Evolutionary conservation across 495 filamentous ascomycete genomes (phyloP).

Genomic region (Xylaria longipes): DNA sequence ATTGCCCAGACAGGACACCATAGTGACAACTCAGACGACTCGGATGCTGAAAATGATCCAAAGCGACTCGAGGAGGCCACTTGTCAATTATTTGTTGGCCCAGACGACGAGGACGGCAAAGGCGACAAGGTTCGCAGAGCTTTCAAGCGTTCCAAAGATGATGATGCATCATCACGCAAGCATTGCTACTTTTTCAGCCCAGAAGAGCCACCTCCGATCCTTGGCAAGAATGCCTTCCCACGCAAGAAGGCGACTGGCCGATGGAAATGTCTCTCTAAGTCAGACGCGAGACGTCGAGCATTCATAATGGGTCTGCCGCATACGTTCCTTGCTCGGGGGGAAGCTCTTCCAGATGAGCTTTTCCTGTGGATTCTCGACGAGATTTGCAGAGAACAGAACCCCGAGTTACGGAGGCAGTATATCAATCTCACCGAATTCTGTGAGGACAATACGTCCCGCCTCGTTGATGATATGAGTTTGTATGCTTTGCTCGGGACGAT

Average conservation of each 20-base stretch:
- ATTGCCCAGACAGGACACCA: constrained; percentile 33
- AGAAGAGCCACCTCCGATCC: constrained; percentile 30
- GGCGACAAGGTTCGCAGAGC: constrained; percentile 69
- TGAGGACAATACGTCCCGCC: constrained; percentile 44
- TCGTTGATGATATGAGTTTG: constrained; percentile 46
- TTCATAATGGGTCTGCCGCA: constrained; percentile 74
- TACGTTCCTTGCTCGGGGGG: constrained; percentile 59
- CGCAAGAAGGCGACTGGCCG: constrained; percentile 36
- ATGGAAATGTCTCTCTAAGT: constrained; percentile 53
- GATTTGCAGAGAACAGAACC: constrained; percentile 64
- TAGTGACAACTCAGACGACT: constrained; percentile 29
- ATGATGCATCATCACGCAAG: constrained; percentile 55
- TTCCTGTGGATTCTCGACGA: constrained; percentile 77
- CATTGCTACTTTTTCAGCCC: constrained; percentile 72
- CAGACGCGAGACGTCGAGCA: constrained; percentile 62
- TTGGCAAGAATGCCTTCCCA: constrained; percentile 42
- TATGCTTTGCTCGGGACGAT: constrained; percentile 47
- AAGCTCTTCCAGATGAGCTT: constrained; percentile 69
- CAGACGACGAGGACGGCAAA: constrained; percentile 60
- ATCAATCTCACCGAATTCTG: constrained; percentile 51
- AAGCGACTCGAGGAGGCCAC: constrained; percentile 43
- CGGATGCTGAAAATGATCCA: constrained; percentile 33
- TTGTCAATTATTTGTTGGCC: constrained; percentile 52
- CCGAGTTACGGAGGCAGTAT: constrained; percentile 71
- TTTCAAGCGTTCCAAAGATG: constrained; percentile 76